Evolutionary conservation across 2,329 filamentous ascomycete genomes (phyloP), one percentile per base, ranked within the genome.

Genomic region (Fusarium circinatum): DNA sequence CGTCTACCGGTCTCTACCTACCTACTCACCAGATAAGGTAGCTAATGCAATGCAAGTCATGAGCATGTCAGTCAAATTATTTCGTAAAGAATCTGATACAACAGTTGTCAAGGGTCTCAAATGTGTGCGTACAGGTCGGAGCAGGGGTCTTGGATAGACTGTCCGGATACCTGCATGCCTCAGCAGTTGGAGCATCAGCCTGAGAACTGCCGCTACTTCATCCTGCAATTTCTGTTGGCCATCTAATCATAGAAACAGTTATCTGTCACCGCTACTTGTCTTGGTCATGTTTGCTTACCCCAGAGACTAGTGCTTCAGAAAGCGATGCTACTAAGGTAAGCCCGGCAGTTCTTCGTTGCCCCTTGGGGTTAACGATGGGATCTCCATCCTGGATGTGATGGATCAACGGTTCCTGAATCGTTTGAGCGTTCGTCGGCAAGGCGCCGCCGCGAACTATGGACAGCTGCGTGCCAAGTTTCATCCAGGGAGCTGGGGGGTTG

Each of bases 361-460:
- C 59, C 14, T 56, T 20, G 30, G 48, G 30, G 61, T 65, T 24
- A 22, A 39, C 24, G n/a, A 55, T 44, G 30, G 49, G 42, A 38
- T 64, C 56, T 48, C 36, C n/a, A 41, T 54, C 26, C 41, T 44
- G 8, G 18, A 28, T 36, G 10, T 38, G 9, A 42, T 24, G n/a
- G 42, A 26, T 20, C 44, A 30, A 47, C 44, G 36, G 56, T 59
- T 45, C 57, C 51, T 62, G 48, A 26, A 56, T 54, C 60, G 30
- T 48, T 51, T 22, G 13, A 45, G 59, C 28, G 49, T 68, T 56
- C 60, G 45, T 64, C 67, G 58, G 61, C 55, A 72, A 68, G 59
- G 54, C 62, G 55, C 68, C 65, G 49, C 68, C 69, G 69, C 66
- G 73, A 77, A 74, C 64, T 67, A 52, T 70, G 75, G 67, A 52